These are phyloP conservation scores for Cadophora gregata DNA, from an alignment of 2,329 filamentous ascomycete species.

Conservation along the genomic window DNA sequence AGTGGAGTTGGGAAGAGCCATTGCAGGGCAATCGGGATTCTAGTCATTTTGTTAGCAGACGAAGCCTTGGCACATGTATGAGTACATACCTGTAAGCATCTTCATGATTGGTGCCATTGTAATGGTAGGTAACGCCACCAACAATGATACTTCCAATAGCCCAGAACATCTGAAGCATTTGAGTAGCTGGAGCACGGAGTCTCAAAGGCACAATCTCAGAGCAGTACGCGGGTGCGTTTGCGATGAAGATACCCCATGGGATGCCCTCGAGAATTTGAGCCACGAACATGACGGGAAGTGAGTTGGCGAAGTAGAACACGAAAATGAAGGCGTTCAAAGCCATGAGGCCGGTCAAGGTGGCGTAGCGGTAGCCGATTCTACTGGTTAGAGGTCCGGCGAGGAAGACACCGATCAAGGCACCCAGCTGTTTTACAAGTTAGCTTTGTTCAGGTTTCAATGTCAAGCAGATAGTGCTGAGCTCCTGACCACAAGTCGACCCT, in stretches of 20 bases:
- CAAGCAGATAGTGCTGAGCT: no score
- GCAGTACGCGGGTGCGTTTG: constrained; percentile 68
- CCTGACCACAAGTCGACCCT: no score
- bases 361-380: constrained; percentile 63
- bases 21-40: constrained; percentile 58
- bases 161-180: constrained; percentile 72
- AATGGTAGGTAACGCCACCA: constrained; percentile 59
- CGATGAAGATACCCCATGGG: constrained; percentile 71
- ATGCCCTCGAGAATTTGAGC: constrained; percentile 65
- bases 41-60: constrained; percentile 46
- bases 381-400: constrained; percentile 66
- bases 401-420: constrained; percentile 65
- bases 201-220: constrained; percentile 65
- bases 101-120: constrained; percentile 48
- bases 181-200: constrained; percentile 62
- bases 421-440: constrained; percentile 48
- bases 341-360: constrained; percentile 60
- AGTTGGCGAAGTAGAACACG: constrained; percentile 56
- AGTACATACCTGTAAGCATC: constrained; percentile 52
- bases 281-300: constrained; percentile 46
- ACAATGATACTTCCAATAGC: constrained; percentile 68
- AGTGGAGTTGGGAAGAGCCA: constrained; percentile 60
- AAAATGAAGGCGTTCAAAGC: constrained; percentile 55
- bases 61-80: constrained; percentile 33
- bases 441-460: neutral